A percentile compares a stretch with the other conserved stretches of the same genome.
phyloP scores from a whole-genome alignment of 2,329 filamentous ascomycete genomes.

The Trichoderma harzianum region DNA sequence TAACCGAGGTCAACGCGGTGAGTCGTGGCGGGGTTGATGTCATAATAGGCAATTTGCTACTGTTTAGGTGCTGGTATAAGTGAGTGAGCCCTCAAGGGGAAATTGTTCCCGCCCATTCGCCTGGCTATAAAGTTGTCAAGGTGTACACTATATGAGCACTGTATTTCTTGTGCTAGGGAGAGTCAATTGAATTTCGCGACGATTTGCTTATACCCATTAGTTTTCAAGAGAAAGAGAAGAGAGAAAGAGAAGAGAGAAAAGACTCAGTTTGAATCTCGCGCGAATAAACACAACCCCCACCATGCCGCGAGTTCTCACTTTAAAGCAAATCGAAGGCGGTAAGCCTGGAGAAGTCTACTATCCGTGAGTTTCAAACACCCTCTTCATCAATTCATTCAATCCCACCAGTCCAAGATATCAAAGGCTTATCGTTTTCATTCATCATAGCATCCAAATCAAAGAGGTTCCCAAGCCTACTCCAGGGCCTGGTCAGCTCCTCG shows the following conservation, averaged over 20 bases:
- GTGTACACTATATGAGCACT: background rate
- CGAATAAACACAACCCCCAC: slow-evolving; percentile 11
- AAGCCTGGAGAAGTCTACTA: slow-evolving; percentile 90
- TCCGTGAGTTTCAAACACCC: slow-evolving; percentile 48
- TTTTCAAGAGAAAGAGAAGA: background rate
- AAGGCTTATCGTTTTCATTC: slow-evolving; percentile 13
- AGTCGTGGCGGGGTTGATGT: slow-evolving; percentile 13
- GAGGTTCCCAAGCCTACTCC: slow-evolving; percentile 61
- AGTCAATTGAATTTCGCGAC: background rate
- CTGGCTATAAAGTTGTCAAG: background rate
- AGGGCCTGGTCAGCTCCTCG: slow-evolving; percentile 64
- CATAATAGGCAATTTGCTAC: background rate
- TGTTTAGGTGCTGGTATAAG: background rate
- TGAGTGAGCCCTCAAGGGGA: background rate
- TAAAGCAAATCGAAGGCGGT: slow-evolving; percentile 66
- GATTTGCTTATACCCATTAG: background rate
- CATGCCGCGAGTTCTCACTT: slow-evolving; percentile 57
- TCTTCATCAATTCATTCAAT: too few relatives aligned
- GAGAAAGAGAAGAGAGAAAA: background rate
- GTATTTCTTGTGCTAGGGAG: background rate
- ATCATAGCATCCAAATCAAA: slow-evolving; percentile 54
- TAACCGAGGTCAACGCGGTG: slow-evolving; percentile 7
- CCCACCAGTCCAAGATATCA: background rate
- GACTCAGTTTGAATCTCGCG: background rate
- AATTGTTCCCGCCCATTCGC: background rate